A percentile compares a stretch with the other conserved stretches of the same genome.
These are phyloP conservation scores for Phytophthora parvispora DNA, from an alignment of 352 stramenopile species.

Conservation along the genomic window DNA sequence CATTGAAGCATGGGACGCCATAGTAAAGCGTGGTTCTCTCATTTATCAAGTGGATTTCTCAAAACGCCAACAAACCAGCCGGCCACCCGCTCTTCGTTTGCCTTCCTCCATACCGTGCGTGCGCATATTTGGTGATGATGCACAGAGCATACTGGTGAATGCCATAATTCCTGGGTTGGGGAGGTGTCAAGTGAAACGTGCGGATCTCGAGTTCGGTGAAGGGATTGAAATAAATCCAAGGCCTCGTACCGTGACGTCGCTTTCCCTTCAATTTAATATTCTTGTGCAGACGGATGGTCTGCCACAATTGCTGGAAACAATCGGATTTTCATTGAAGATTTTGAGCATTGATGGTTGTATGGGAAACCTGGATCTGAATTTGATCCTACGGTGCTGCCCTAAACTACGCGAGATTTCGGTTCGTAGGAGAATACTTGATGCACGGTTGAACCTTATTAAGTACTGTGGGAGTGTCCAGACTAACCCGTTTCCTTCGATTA, in stretches of 20 bases:
- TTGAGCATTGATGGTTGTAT: not conserved
- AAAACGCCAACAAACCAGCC: not conserved
- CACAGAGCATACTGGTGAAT: not conserved
- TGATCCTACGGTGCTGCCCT: not conserved
- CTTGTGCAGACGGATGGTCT: not conserved
- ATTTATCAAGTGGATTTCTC: not conserved
- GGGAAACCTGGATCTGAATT: not conserved
- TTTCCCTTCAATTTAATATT: not conserved
- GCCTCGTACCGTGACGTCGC: not conserved
- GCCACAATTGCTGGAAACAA: not conserved
- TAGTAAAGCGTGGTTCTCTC: not conserved
- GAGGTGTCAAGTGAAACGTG: not conserved
- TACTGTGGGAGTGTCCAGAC: not conserved
- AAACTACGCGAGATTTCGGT: not conserved
- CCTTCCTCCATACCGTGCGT: not conserved
- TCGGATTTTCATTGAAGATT: not conserved
- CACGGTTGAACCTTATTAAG: not conserved
- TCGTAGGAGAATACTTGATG: not conserved
- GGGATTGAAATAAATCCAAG: not conserved
- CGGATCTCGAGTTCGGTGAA: not conserved
- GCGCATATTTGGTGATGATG: not conserved
- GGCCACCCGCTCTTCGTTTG: not conserved
- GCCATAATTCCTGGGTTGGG: not conserved
- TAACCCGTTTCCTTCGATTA: not conserved
- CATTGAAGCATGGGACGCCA: not conserved